phyloP scores from a whole-genome alignment of 495 filamentous ascomycete species.

The Penicillium canariense region DNA sequence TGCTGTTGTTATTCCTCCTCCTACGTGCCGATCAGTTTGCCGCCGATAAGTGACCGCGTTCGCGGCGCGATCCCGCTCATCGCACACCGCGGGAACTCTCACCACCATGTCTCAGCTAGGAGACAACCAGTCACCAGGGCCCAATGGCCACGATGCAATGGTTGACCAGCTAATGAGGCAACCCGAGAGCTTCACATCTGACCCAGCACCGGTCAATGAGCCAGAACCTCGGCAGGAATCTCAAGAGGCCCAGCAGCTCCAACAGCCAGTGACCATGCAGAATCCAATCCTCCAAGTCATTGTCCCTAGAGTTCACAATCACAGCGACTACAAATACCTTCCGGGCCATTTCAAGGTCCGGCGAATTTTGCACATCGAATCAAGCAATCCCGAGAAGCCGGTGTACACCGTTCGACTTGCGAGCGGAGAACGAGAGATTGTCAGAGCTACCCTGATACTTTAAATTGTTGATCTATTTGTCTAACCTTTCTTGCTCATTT shows the following conservation, averaged over 20 bases:
- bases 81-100: not conserved
- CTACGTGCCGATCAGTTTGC: not conserved
- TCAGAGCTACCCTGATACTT: slow-evolving; percentile 23
- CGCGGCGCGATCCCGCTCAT: not conserved
- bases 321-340: slow-evolving; percentile 48
- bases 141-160: slow-evolving; percentile 19
- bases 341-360: slow-evolving; percentile 44
- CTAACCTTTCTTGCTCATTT: slow-evolving; percentile 11
- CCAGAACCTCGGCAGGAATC: not conserved
- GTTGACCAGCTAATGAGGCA: slow-evolving; percentile 21
- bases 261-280: not conserved
- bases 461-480: not conserved
- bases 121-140: not conserved
- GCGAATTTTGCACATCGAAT: slow-evolving; percentile 37
- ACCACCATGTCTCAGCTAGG: not conserved
- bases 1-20: not conserved
- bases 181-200: slow-evolving; percentile 2
- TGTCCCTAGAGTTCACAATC: slow-evolving; percentile 37
- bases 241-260: not conserved
- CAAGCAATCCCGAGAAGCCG: slow-evolving; percentile 21
- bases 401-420: slow-evolving; percentile 46
- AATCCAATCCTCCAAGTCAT: slow-evolving; percentile 28
- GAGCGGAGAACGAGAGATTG: slow-evolving; percentile 45
- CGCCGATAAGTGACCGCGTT: not conserved
- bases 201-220: not conserved